Evolutionary conservation across 768 basidiomycete genomes (phyloP).

Genomic region (Rhizopogon vesiculosus): DNA sequence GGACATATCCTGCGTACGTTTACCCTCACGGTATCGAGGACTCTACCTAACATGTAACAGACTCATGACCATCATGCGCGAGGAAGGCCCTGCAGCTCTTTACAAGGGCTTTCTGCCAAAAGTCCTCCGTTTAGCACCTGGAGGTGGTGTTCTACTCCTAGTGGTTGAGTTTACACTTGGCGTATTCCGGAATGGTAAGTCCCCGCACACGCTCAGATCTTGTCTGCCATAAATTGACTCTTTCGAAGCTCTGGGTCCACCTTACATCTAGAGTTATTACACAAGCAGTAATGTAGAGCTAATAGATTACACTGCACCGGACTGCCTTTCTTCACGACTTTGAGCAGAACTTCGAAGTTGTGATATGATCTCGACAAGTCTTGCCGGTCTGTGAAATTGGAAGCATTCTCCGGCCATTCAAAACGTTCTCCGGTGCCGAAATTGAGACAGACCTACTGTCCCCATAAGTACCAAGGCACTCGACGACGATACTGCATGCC

Average conservation of each 20-base stretch:
- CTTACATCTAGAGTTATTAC: constrained; percentile 21
- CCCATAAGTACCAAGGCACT: no score
- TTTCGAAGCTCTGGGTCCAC: constrained; percentile 24
- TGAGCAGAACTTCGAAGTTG: no score
- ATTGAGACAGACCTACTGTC: no score
- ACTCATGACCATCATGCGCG: constrained; percentile 72
- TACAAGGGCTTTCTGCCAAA: constrained; percentile 98
- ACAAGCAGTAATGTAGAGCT: neutral
- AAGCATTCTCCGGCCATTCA: no score
- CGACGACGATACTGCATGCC: no score
- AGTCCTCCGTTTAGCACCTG: constrained; percentile 90
- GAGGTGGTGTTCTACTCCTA: constrained; percentile 89
- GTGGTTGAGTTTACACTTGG: constrained; percentile 88
- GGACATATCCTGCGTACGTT: constrained; percentile 85
- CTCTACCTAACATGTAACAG: constrained; percentile 20
- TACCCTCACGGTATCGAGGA: neutral
- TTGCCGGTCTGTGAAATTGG: no score
- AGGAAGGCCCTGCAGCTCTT: constrained; percentile 81
- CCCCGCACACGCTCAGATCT: neutral
- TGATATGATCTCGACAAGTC: no score
- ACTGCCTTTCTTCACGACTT: no score
- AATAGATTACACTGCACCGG: neutral
- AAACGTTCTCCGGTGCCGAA: no score
- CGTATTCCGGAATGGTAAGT: constrained; percentile 67
- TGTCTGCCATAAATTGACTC: neutral